These are phyloP conservation scores for Debaryomyces nepalensis DNA, from an alignment of 1,139 yeast species.

Conservation along the genomic window DNA sequence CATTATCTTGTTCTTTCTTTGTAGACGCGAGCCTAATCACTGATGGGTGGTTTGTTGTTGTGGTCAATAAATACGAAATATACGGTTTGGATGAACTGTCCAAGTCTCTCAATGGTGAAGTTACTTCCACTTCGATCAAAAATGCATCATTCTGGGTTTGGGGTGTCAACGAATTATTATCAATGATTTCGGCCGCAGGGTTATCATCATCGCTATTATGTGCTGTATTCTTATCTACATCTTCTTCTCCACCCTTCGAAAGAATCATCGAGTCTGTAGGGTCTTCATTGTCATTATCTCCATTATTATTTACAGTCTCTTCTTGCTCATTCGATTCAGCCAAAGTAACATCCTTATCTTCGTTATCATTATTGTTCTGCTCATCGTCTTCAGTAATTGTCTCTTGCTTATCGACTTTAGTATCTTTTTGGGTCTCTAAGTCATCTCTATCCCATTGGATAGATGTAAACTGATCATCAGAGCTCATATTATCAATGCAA, in stretches of 20 bases:
- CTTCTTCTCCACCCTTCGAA: conserved; percentile 5
- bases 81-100: conserved; percentile 80
- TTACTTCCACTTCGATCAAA: conserved; percentile 40
- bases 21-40: conserved; percentile 37
- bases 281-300: conserved; percentile 14
- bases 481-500: conserved; percentile 24
- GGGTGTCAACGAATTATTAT: background rate
- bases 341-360: conserved; percentile 10
- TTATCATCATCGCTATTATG: background rate
- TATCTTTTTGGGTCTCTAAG: conserved; percentile 19
- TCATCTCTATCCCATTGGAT: conserved; percentile 63
- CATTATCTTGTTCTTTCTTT: conserved; percentile 16
- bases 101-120: conserved; percentile 75
- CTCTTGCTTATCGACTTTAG: conserved; percentile 11
- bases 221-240: background rate
- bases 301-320: background rate
- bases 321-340: conserved; percentile 7
- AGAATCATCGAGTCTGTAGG: conserved; percentile 22
- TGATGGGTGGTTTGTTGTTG: conserved; percentile 56
- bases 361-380: conserved; percentile 12
- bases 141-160: background rate
- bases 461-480: conserved; percentile 59
- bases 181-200: background rate
- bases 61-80: conserved; percentile 78
- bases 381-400: conserved; percentile 19